Evolutionary conservation across 2,329 filamentous ascomycete species (phyloP).

Genomic region (Pyricularia grisea): DNA sequence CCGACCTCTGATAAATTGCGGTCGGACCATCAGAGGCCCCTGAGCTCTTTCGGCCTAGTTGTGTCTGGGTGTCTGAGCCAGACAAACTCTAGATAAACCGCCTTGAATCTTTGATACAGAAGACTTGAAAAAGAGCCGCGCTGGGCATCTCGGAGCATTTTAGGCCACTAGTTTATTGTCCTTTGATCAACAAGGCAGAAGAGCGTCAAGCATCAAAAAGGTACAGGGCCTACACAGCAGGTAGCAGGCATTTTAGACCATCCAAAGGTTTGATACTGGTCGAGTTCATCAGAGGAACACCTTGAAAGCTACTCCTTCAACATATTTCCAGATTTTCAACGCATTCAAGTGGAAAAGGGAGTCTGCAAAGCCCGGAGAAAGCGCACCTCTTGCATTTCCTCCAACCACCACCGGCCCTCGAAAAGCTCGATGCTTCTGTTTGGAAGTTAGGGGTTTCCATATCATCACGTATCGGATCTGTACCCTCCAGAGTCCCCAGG

Average conservation of each 20-base stretch:
- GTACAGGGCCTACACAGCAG: background rate
- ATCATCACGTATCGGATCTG: background rate
- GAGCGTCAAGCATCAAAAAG: background rate
- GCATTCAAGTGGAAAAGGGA: background rate
- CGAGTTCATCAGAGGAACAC: background rate
- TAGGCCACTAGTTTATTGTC: background rate
- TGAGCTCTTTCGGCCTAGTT: background rate
- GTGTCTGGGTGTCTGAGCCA: background rate
- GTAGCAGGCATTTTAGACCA: background rate
- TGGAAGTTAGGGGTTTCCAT: background rate
- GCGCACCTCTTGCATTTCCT: background rate
- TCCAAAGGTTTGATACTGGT: background rate
- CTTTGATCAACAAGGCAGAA: background rate
- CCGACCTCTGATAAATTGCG: background rate
- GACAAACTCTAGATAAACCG: background rate
- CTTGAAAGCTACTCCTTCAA: background rate
- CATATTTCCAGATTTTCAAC: background rate
- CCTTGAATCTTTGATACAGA: background rate
- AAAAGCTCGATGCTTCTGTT: background rate
- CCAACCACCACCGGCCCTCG: background rate
- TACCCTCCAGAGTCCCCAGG: background rate
- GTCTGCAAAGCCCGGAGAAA: background rate
- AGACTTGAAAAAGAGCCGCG: background rate
- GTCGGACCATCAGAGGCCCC: background rate
- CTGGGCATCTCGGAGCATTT: background rate